phyloP scores from a whole-genome alignment of 371 early-diverging fungal species.

The Lichtheimia corymbifera region DNA sequence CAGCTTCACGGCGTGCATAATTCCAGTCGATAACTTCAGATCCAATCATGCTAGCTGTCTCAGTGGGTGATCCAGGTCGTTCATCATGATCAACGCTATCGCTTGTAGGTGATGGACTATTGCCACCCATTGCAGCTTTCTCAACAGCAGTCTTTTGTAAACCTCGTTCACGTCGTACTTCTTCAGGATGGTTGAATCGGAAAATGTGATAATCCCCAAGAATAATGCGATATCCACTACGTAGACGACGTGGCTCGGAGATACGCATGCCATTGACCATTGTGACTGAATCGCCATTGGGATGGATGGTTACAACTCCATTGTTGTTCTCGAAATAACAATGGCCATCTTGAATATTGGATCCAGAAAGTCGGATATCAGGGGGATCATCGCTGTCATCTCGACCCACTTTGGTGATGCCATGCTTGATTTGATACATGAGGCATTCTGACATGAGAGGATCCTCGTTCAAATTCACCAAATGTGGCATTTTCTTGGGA shows the following conservation, averaged over 20 bases:
- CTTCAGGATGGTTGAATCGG: slow-evolving; percentile 84
- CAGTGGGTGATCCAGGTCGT: slow-evolving; percentile 60
- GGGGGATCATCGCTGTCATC: slow-evolving; percentile 38
- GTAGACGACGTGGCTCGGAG: slow-evolving; percentile 57
- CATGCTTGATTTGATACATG: slow-evolving; percentile 82
- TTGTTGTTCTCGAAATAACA: slow-evolving; percentile 74
- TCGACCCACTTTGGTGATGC: slow-evolving; percentile 74
- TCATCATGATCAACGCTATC: slow-evolving; percentile 26
- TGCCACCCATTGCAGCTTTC: slow-evolving; percentile 1
- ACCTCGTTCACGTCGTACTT: slow-evolving; percentile 72
- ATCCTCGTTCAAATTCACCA: slow-evolving; percentile 90
- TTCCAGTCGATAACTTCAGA: slow-evolving; percentile 78
- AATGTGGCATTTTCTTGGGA: slow-evolving; percentile 82
- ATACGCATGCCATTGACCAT: slow-evolving; percentile 84
- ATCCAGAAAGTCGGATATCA: slow-evolving; percentile 75
- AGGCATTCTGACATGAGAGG: slow-evolving; percentile 89
- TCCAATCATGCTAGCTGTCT: slow-evolving; percentile 16
- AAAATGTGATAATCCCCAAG: slow-evolving; percentile 84
- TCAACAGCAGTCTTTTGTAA: slow-evolving; percentile 20
- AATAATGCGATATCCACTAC: slow-evolving; percentile 80
- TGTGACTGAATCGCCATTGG: slow-evolving; percentile 55
- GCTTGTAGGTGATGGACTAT: neutral
- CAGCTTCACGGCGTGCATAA: slow-evolving; percentile 76
- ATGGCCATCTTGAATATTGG: slow-evolving; percentile 70
- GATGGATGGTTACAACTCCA: slow-evolving; percentile 66